A percentile compares a stretch with the other conserved stretches of the same genome.
These are phyloP conservation scores for Rhynchosporium graminicola DNA, from an alignment of 2,329 filamentous ascomycete species.

Conservation along the genomic window DNA sequence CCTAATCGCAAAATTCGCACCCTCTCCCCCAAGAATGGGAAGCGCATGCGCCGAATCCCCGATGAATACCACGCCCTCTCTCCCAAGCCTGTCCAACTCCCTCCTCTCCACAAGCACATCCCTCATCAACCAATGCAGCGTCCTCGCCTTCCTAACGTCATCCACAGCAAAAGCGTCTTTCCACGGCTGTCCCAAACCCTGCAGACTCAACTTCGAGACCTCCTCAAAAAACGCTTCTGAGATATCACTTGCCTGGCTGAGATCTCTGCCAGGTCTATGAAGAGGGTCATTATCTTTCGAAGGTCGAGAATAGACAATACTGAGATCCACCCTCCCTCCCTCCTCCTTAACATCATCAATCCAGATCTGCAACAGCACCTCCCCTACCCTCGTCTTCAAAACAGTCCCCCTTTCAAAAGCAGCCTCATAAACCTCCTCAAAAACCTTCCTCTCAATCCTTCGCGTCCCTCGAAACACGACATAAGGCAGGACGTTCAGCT, in stretches of 20 bases:
- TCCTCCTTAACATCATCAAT: constrained; percentile 10
- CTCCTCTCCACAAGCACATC: constrained; percentile 15
- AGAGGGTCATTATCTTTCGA: constrained; percentile 19
- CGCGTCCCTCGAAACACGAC: constrained; percentile 23
- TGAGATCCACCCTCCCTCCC: constrained; percentile 11
- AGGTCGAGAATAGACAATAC: constrained; percentile 23
- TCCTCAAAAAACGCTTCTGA: constrained; percentile 20
- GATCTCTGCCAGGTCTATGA: constrained; percentile 13
- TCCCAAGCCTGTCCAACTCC: constrained; percentile 15
- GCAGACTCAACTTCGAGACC: constrained; percentile 2
- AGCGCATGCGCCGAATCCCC: constrained; percentile 31
- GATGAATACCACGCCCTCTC: constrained; percentile 23
- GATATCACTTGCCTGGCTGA: constrained; percentile 8
- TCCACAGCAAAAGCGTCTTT: constrained; percentile 22
- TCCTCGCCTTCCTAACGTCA: constrained; percentile 17
- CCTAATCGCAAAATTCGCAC: constrained; percentile 28
- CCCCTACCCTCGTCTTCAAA: constrained; percentile 15
- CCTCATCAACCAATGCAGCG: constrained; percentile 28
- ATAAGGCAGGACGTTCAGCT: constrained; percentile 22
- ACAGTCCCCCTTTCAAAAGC: constrained; percentile 8
- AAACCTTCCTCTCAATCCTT: constrained; percentile 5
- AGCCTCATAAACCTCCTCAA: constrained; percentile 13
- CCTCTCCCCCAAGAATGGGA: constrained; percentile 32
- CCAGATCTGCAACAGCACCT: constrained; percentile 20
- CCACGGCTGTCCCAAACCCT: constrained; percentile 20